Conservation (phyloP, 305 asterid species). For the Solanum hybrid region DNA sequence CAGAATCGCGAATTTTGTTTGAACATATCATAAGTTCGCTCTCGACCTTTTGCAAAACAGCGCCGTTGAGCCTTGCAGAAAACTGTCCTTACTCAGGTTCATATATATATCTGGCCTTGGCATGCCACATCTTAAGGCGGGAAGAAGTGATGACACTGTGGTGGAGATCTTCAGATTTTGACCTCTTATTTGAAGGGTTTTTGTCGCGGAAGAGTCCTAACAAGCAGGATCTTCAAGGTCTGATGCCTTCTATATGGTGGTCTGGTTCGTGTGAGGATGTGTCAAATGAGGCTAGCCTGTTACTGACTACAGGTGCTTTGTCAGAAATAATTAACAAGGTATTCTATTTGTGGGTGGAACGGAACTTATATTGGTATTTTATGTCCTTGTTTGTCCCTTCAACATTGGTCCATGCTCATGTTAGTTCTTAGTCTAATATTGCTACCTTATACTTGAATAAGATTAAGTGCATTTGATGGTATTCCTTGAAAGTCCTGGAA, state of each 20-base stretch:
- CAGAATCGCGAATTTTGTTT: slow-evolving; percentile 50
- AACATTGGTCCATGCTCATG: neutral
- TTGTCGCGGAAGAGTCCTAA: slow-evolving; percentile 76
- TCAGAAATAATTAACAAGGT: slow-evolving; percentile 82
- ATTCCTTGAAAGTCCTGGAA: neutral
- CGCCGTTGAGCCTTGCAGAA: slow-evolving; percentile 60
- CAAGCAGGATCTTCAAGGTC: slow-evolving; percentile 75
- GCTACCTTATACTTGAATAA: neutral
- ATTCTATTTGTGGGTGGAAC: slow-evolving; percentile 5
- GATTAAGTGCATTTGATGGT: neutral
- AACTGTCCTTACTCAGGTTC: slow-evolving; percentile 84
- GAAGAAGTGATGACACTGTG: slow-evolving; percentile 75
- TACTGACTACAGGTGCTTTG: slow-evolving; percentile 74
- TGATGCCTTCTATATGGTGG: slow-evolving; percentile 97
- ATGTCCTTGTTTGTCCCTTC: neutral
- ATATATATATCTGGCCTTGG: slow-evolving; percentile 68
- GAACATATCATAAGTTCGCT: slow-evolving; percentile 63
- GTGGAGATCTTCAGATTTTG: slow-evolving; percentile 82
- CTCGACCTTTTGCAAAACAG: slow-evolving; percentile 71
- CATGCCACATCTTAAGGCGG: slow-evolving; percentile 75
- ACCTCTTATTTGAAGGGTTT: slow-evolving; percentile 71
- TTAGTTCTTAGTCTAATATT: neutral
- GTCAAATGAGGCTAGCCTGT: slow-evolving; percentile 59
- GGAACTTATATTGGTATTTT: neutral
- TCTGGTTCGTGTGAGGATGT: slow-evolving; percentile 77